Base-by-base conservation (phyloP, 306 rosid genomes). In the Prunus armeniaca region DNA sequence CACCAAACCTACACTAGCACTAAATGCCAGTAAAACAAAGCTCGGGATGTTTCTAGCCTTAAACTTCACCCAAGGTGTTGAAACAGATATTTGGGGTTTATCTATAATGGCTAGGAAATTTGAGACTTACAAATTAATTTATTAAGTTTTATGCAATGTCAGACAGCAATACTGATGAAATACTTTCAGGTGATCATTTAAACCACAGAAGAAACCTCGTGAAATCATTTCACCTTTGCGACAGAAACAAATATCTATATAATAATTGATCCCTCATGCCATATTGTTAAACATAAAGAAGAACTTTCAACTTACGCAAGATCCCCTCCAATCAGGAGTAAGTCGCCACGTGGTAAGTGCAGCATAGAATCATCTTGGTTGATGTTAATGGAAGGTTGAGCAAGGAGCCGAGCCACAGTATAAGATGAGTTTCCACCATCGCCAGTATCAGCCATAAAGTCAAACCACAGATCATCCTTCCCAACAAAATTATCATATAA, bases 341-440 rank as follows among this genome's bases (percentile, higher is more conserved):
- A 76, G 83, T 92, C 72, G 50, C 97, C 99, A 69, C 99, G 97
- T 11, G 92, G 96, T 76, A 95, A 81, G 69, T 77, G 58, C 71
- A 84, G 67, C 67, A 63, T 75, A 62, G 96, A 84, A 77, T 86
- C 93, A 67, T 82, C 97, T 69, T 80, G 82, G 61, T 63, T 50
- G 41, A 91, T 58, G 71, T 71, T 75, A 82, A 95, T 84, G 67
- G 82, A 84, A 77, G 97, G 97, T 84, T 86, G 97, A 75, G 99
- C 97, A 80, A 95, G 97, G 27, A 95, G 88, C 65, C 90, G 87
- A 65, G 99, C 97, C 73, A 95, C 83, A 12, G 97, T 41, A 92
- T 92, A 95, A 58, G 99, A 92, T 73, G 97, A 90, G 90, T 95
- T 95, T 74, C 99, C 99, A 80, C 99, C 99, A 72, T 95, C 99